Evolutionary conservation across 2,329 filamentous ascomycete species (phyloP), one percentile per base, ranked within the genome.

Genomic region (Arthroderma sp.): DNA sequence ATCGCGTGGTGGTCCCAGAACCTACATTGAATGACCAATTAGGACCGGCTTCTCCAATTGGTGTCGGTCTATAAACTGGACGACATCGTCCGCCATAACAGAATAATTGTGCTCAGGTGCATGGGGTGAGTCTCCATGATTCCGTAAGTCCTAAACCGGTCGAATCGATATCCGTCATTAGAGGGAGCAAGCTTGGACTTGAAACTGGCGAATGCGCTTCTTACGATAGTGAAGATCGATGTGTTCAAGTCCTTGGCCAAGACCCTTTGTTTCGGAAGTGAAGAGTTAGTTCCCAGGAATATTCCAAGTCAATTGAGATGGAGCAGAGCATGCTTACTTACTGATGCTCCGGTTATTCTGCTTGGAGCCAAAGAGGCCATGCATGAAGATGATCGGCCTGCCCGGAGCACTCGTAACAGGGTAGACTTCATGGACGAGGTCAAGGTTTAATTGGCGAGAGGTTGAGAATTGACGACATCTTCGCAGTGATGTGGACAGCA

Each of bases 341-440:
- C 86, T 93, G 52, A 94, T 87, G 56, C 75, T 83, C 64, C 86
- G 72, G 61, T 94, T 93, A 63, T 95, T 95, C 69, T 85, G 52
- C 42, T 91, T 94, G 41, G 85, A 94, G 27, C 88, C 88, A 56
- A 95, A 94, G 8, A 95, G 72, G 1, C 88, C 88, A 61, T 95
- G 88, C 55, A 95, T 77, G 52, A 95, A 82, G 47, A 95, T 66
- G 49, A 95, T 84, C 1, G 87, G 48, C 7, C 33, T 38, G 22
- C 38, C 33, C 6, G 48, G 2, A 10, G 33, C 15, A 6, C 29
- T 22, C 22, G 30, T 28, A 27, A 30, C 31, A n/a, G 30, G 42
- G 28, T 33, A 48, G 5, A 42, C 40, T 31, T 50, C 46, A 29
- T 48, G 41, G 4, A 41, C 46, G 3, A 50, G 40, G 10, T 48